These are phyloP conservation scores for Polytolypa hystricis DNA, from an alignment of 2,329 filamentous ascomycete species.

Conservation along the genomic window DNA sequence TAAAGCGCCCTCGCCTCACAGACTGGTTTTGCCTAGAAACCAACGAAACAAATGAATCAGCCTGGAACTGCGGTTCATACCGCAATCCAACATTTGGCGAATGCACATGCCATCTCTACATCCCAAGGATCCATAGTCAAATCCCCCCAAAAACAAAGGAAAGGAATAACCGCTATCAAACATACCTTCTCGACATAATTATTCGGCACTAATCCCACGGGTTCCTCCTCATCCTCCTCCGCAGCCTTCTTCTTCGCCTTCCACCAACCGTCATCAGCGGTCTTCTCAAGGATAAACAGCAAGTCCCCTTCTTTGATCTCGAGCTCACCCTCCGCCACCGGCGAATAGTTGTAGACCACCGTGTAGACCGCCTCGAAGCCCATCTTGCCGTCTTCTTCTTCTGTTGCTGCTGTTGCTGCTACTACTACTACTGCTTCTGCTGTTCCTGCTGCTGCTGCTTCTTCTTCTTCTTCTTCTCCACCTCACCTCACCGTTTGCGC, in stretches of 20 bases:
- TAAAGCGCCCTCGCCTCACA: constrained; percentile 82
- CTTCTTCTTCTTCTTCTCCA: too few species aligned
- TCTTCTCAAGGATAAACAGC: constrained; percentile 80
- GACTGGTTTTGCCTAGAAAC: constrained; percentile 49
- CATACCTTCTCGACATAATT: constrained; percentile 92
- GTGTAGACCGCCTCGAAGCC: constrained; percentile 85
- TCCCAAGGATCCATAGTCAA: too few species aligned
- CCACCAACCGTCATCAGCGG: constrained; percentile 78
- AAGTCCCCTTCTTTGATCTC: constrained; percentile 76
- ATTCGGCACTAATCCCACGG: constrained; percentile 77
- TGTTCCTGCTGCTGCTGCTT: too few species aligned
- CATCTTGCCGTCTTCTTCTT: too few species aligned
- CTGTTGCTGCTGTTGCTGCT: too few species aligned
- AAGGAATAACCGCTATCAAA: constrained; percentile 13
- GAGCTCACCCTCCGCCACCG: constrained; percentile 77
- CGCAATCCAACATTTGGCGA: too few species aligned
- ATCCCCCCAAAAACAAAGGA: neutral
- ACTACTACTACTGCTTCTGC: too few species aligned
- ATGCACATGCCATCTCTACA: too few species aligned
- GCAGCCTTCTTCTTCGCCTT: constrained; percentile 84
- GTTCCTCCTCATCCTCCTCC: constrained; percentile 78
- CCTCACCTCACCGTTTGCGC: too few species aligned
- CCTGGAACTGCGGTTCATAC: too few species aligned
- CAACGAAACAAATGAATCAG: too few species aligned
- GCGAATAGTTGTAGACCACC: constrained; percentile 84